Evolutionary conservation across 805 yeast species (phyloP).

Genomic region (Metschnikowia colocasiae): DNA sequence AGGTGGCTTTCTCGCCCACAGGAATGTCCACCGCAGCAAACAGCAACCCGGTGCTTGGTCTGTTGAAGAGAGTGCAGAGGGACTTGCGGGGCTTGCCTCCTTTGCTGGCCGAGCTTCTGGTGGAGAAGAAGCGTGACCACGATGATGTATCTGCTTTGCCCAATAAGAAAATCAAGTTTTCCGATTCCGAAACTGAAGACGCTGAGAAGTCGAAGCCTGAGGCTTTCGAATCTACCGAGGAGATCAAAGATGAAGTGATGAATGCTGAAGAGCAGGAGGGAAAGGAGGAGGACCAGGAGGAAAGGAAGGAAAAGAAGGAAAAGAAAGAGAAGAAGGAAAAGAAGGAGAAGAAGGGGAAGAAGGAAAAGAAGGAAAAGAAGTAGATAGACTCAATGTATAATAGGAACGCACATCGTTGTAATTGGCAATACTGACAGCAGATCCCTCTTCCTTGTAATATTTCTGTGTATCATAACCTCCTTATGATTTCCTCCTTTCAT

Average conservation of each 20-base stretch:
- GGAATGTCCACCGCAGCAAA: conserved; percentile 34
- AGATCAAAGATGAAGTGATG: conserved; percentile 3
- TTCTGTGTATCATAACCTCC: no score
- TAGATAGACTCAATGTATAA: conserved; percentile 6
- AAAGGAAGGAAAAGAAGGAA: conserved; percentile 23
- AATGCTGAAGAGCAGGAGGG: conserved; percentile 1
- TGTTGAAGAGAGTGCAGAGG: conserved; percentile 69
- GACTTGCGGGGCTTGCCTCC: conserved; percentile 82
- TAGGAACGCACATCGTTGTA: neutral
- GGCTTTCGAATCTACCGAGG: conserved; percentile 8
- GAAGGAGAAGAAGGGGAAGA: conserved; percentile 22
- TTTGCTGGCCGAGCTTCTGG: conserved; percentile 23
- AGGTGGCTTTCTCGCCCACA: conserved; percentile 18
- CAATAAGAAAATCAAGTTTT: conserved; percentile 27
- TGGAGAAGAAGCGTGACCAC: conserved; percentile 6
- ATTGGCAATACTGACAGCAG: neutral
- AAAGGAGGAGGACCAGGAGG: neutral
- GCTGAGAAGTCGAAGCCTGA: no score
- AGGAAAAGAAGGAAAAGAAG: conserved; percentile 19
- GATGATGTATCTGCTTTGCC: conserved; percentile 11
- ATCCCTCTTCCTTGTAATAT: no score
- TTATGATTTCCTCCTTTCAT: no score
- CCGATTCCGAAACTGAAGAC: conserved; percentile 9
- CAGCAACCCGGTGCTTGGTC: conserved; percentile 47
- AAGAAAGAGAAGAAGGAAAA: conserved; percentile 27